Percentiles rank a stretch among this genome's conserved stretches.
Conservation (phyloP, 495 filamentous ascomycete genomes). For the Hypoxylon fuscum region DNA sequence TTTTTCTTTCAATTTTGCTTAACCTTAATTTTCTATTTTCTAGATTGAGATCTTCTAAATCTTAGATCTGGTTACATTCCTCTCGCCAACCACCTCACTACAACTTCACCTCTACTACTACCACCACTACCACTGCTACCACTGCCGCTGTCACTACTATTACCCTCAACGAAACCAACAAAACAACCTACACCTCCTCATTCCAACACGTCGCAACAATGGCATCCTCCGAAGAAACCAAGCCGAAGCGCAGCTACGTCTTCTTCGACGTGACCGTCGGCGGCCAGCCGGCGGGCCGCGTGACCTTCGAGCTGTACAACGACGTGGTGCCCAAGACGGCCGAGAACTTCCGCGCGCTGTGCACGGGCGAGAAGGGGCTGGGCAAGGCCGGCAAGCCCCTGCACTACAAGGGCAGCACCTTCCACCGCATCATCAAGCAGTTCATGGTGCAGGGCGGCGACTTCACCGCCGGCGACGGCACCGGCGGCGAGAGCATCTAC, state of each 20-base stretch:
- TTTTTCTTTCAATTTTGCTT: neutral
- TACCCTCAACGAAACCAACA: neutral
- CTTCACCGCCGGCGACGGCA: conserved; percentile 94
- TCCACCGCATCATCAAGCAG: conserved; percentile 96
- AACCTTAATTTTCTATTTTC: neutral
- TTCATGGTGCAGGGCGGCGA: conserved; percentile 99
- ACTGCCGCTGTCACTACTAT: no score
- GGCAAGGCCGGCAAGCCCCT: conserved; percentile 87
- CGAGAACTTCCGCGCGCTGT: conserved; percentile 95
- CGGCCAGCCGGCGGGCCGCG: conserved; percentile 71
- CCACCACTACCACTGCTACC: no score
- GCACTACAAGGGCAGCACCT: conserved; percentile 87
- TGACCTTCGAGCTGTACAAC: conserved; percentile 86
- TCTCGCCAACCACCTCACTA: no score
- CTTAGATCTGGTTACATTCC: no score
- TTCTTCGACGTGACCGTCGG: conserved; percentile 92
- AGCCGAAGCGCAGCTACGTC: conserved; percentile 70
- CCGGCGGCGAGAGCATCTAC: conserved; percentile 97
- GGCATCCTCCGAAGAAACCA: conserved; percentile 47
- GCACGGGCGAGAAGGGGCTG: conserved; percentile 88
- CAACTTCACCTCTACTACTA: neutral
- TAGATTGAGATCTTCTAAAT: no score
- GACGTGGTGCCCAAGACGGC: conserved; percentile 95
- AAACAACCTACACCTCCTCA: neutral
- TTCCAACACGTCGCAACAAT: conserved; percentile 39